Base-by-base conservation (phyloP, 768 basidiomycete species). In the Hericium erinaceus region DNA sequence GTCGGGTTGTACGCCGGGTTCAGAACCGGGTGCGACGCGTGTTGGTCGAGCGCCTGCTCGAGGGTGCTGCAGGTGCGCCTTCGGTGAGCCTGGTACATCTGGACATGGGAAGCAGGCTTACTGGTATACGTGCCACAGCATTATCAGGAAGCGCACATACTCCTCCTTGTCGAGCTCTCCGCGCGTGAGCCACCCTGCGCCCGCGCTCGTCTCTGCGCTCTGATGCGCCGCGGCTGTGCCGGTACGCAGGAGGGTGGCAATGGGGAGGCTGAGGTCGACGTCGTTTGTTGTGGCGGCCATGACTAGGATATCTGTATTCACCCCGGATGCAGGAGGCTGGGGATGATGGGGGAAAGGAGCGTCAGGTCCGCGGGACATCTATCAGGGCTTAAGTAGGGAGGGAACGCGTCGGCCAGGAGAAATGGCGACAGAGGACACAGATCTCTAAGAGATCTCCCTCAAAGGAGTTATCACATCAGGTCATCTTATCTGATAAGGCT, bases 111-210 rank as follows among this genome's bases (percentile, higher is more conserved):
- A 83, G 70, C 63, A 33, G 28, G 28, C 28, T 33, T 33, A 91
- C 88, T 81, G 74, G 72, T 92, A 93, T 26, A 92, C 72, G 63
- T 88, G 79, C 82, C 85, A 90, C 22, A 92, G 79, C 75, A 87
- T 82, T 75, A 89, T 83, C 48, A 89, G 75, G 70, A 82, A 87
- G 51, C 79, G 76, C 15, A 83, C 70, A 67, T 91, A 91, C 66
- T 88, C 86, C 46, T 80, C 76, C 66, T 77, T 77, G 55, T 75
- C 72, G 39, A 89, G 75, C 57, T 77, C 74, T 10, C 87, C 87
- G 55, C 77, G 77, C 20, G 80, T 73, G 44, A 89, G 73, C 50
- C 77, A 77, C 49, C 70, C 71, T 2, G 83, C 87, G 26, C 80
- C 85, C 24, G 75, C 67, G 62, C 80, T 83, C 58, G 77, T 75